phyloP scores from a whole-genome alignment of 805 yeast species.

The Candida ponderosae region DNA sequence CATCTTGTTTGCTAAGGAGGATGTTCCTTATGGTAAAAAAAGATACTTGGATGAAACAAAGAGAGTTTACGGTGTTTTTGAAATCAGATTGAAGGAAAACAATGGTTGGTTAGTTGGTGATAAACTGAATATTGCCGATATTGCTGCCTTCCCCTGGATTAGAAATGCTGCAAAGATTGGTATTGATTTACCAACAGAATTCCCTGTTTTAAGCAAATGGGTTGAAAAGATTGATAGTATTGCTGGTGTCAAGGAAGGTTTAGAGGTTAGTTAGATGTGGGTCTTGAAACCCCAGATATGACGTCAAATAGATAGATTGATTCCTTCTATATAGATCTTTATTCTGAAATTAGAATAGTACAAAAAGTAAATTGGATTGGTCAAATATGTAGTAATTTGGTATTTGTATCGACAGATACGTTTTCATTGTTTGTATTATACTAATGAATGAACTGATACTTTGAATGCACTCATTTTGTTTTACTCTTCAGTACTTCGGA shows the following conservation, averaged over 20 bases:
- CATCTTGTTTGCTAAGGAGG: conserved; percentile 34
- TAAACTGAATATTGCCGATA: conserved; percentile 52
- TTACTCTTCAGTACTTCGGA: too few relatives aligned
- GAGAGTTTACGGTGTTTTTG: conserved; percentile 47
- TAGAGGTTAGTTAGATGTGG: too few relatives aligned
- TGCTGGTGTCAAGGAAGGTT: conserved; percentile 28
- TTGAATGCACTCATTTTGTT: too few relatives aligned
- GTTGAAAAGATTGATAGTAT: conserved; percentile 22
- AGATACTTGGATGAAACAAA: conserved; percentile 44
- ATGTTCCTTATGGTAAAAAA: conserved; percentile 44
- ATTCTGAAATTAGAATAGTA: too few relatives aligned
- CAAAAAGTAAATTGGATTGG: too few relatives aligned
- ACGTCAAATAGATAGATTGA: too few relatives aligned
- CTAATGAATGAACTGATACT: too few relatives aligned
- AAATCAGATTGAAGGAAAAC: conserved; percentile 39
- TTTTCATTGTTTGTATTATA: too few relatives aligned
- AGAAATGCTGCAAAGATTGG: conserved; percentile 4
- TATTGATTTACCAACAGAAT: conserved; percentile 26
- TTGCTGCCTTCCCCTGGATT: conserved; percentile 43
- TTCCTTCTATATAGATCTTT: too few relatives aligned
- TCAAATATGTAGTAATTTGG: too few relatives aligned
- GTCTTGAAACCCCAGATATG: too few relatives aligned
- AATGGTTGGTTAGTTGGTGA: conserved; percentile 55
- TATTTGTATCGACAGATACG: too few relatives aligned
- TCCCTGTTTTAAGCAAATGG: conserved; percentile 36